Evolutionary conservation across 225 moss, liverwort and hornwort genomes (phyloP).

Genomic region (Pseudisothecium myosuroides): DNA sequence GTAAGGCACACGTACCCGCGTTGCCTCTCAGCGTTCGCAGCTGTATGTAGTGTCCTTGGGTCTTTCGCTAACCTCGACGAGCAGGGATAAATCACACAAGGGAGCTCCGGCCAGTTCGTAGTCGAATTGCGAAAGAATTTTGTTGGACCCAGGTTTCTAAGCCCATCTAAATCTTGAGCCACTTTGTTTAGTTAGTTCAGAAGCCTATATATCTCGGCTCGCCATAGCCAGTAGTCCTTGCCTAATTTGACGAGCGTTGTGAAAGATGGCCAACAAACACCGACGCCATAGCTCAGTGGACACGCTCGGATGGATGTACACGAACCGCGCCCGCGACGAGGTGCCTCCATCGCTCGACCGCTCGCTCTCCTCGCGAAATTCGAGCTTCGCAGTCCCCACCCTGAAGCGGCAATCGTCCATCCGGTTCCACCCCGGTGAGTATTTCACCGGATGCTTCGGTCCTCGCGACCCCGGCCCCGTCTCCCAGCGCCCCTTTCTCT

Average conservation of each 20-base stretch:
- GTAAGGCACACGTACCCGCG: neutral
- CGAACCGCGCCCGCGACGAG: neutral
- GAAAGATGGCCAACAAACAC: slow-evolving; percentile 16
- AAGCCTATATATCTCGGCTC: neutral
- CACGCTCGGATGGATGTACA: slow-evolving; percentile 26
- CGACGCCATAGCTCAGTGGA: slow-evolving; percentile 39
- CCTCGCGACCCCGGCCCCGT: neutral
- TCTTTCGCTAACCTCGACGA: neutral
- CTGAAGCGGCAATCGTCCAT: slow-evolving; percentile 18
- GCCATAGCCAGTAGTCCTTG: neutral
- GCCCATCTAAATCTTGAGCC: neutral
- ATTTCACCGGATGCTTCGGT: slow-evolving; percentile 35
- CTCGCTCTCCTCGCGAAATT: slow-evolving; percentile 1
- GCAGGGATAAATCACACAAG: neutral
- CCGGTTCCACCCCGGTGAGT: slow-evolving; percentile 22
- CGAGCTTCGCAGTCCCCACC: neutral
- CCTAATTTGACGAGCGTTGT: neutral
- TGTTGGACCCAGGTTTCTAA: neutral
- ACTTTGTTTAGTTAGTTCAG: neutral
- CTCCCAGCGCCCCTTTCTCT: neutral
- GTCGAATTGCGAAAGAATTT: neutral
- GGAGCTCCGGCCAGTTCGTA: neutral
- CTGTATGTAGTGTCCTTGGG: neutral
- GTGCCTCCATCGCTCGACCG: neutral
- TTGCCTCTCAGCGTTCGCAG: neutral